Conservation (phyloP, 495 filamentous ascomycete species). For the Xeromyces bisporus region DNA sequence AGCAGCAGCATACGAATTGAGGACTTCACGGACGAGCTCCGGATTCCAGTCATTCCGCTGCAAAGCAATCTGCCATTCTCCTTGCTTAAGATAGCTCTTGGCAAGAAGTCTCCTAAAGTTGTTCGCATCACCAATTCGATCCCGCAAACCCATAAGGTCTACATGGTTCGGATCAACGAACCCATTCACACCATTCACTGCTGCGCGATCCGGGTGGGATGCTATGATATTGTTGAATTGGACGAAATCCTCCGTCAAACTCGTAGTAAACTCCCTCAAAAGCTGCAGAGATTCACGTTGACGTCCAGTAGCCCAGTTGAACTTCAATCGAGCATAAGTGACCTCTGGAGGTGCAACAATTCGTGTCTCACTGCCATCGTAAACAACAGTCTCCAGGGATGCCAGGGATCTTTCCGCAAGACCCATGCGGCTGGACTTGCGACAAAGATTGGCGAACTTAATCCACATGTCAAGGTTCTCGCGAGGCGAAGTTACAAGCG, state of each 20-base stretch:
- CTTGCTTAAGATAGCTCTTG: conserved; percentile 86
- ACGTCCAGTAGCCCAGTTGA: conserved; percentile 67
- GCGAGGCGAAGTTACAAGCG: conserved; percentile 71
- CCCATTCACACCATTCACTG: conserved; percentile 44
- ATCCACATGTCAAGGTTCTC: conserved; percentile 99
- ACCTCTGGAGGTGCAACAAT: conserved; percentile 54
- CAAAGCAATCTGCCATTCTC: conserved; percentile 78
- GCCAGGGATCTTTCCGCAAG: conserved; percentile 94
- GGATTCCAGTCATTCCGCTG: conserved; percentile 77
- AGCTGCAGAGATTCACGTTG: conserved; percentile 57
- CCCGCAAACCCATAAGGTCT: conserved; percentile 20
- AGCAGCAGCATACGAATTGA: conserved; percentile 73
- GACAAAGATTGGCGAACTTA: conserved; percentile 94
- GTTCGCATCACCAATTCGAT: conserved; percentile 24
- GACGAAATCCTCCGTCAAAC: conserved; percentile 58
- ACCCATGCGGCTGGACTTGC: conserved; percentile 85
- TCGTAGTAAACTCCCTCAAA: conserved; percentile 65
- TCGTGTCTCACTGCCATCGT: conserved; percentile 35
- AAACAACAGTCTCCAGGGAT: conserved; percentile 47
- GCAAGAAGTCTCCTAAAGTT: conserved; percentile 60
- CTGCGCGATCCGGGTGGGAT: conserved; percentile 25
- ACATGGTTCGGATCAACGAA: conserved; percentile 28
- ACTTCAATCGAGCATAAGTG: conserved; percentile 85
- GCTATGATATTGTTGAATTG: conserved; percentile 37
- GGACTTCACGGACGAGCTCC: conserved; percentile 47